Conservation (phyloP, 106 monocot species). For the Alisma plantagoaquatica region DNA sequence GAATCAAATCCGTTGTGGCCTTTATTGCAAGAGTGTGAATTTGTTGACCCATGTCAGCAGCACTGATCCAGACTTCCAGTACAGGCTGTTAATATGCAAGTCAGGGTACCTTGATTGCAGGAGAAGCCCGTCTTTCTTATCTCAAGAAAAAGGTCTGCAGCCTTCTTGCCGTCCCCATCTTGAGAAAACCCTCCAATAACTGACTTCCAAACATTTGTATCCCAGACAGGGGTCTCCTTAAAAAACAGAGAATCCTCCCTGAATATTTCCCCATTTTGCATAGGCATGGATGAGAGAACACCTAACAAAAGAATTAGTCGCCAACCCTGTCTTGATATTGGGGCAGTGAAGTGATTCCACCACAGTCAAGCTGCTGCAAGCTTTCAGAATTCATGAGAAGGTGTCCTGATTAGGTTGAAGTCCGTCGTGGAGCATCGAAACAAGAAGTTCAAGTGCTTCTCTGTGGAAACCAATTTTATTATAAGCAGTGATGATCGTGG, state of each 20-base stretch:
- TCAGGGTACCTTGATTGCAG: constrained; percentile 48
- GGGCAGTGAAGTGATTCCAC: constrained; percentile 38
- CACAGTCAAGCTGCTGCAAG: constrained; percentile 15
- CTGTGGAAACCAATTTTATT: constrained; percentile 3
- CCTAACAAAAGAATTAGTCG: constrained; percentile 63
- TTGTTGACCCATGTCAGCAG: constrained; percentile 52
- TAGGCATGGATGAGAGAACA: constrained; percentile 61
- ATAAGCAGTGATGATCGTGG: constrained; percentile 54
- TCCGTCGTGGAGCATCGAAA: constrained; percentile 43
- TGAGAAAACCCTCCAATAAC: constrained; percentile 70
- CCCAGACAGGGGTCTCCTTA: constrained; percentile 40
- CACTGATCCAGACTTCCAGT: constrained; percentile 53
- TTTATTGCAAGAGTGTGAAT: constrained; percentile 62
- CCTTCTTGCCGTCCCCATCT: constrained; percentile 33
- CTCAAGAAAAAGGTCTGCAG: constrained; percentile 33
- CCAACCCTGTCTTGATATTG: constrained; percentile 50
- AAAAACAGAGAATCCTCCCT: constrained; percentile 46
- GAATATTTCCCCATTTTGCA: constrained; percentile 40
- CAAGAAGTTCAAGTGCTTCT: constrained; percentile 38
- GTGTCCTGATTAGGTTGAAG: constrained; percentile 72
- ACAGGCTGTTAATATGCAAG: constrained; percentile 62
- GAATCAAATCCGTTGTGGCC: constrained; percentile 48
- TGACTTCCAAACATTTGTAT: constrained; percentile 79
- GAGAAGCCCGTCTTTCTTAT: constrained; percentile 58
- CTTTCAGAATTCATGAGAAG: constrained; percentile 47